phyloP scores from a whole-genome alignment of 2,329 filamentous ascomycete genomes.

The Rhinocladiella similis region DNA sequence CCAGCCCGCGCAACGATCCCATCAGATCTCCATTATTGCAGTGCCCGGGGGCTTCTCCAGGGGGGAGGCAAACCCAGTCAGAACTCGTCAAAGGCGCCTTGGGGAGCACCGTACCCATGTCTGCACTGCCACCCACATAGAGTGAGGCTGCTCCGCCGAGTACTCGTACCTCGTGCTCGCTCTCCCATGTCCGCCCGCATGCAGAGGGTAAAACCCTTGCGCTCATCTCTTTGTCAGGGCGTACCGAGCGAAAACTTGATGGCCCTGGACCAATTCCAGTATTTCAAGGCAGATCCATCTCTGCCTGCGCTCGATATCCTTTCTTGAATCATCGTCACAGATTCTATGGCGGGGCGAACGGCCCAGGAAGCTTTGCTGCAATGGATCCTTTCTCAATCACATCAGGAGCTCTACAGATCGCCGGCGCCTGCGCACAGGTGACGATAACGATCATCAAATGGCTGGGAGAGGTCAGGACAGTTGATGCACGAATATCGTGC shows the following conservation, averaged over 20 bases:
- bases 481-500: conserved; percentile 23
- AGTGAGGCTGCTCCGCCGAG: conserved; percentile 42
- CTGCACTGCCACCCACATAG: conserved; percentile 12
- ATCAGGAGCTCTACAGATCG: conserved; percentile 22
- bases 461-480: conserved; percentile 23
- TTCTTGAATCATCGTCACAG: neutral
- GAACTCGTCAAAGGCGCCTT: neutral
- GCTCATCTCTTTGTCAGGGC: too few relatives aligned
- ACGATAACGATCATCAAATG: conserved; percentile 28
- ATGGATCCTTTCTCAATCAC: conserved; percentile 25
- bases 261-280: neutral
- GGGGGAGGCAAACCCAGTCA: neutral
- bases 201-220: neutral
- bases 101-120: neutral
- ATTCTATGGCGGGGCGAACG: neutral
- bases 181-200: neutral
- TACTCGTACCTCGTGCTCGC: neutral
- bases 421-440: conserved; percentile 20
- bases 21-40: neutral
- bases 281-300: too few relatives aligned
- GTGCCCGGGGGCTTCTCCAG: neutral
- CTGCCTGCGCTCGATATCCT: too few relatives aligned
- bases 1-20: neutral
- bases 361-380: neutral
- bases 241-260: neutral